phyloP scores from a whole-genome alignment of 176 grass and related monocot species.

The Cenchrus fungigraminus region DNA sequence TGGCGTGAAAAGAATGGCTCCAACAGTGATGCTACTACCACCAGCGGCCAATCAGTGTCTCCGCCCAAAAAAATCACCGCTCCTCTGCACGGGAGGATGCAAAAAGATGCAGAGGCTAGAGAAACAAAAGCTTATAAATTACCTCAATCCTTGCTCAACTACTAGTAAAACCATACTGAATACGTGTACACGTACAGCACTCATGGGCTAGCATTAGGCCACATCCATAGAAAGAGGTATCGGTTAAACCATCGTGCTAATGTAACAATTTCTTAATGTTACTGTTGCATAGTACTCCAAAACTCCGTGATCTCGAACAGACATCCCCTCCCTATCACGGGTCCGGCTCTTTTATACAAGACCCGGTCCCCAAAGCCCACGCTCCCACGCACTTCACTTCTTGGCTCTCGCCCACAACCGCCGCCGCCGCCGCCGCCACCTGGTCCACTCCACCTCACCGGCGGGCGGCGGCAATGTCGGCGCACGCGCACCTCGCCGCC shows the following conservation, averaged over 20 bases:
- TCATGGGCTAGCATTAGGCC: no score
- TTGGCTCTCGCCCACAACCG: neutral
- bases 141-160: no score
- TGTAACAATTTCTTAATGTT: no score
- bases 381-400: neutral
- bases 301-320: neutral
- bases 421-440: neutral
- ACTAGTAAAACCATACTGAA: no score
- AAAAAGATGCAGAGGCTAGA: no score
- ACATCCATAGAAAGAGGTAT: no score
- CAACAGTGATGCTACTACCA: neutral
- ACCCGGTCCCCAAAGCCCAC: slow-evolving; percentile 13
- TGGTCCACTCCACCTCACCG: slow-evolving; percentile 5
- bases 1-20: neutral
- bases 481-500: neutral
- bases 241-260: no score
- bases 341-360: slow-evolving; percentile 20
- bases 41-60: neutral
- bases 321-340: slow-evolving; percentile 26
- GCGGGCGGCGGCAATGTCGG: slow-evolving; percentile 55
- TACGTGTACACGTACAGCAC: no score
- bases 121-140: no score
- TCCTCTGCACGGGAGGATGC: no score
- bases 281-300: no score
- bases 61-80: neutral